These are phyloP conservation scores for Pyricularia sp. DNA, from an alignment of 2,329 filamentous ascomycete species.

Conservation along the genomic window DNA sequence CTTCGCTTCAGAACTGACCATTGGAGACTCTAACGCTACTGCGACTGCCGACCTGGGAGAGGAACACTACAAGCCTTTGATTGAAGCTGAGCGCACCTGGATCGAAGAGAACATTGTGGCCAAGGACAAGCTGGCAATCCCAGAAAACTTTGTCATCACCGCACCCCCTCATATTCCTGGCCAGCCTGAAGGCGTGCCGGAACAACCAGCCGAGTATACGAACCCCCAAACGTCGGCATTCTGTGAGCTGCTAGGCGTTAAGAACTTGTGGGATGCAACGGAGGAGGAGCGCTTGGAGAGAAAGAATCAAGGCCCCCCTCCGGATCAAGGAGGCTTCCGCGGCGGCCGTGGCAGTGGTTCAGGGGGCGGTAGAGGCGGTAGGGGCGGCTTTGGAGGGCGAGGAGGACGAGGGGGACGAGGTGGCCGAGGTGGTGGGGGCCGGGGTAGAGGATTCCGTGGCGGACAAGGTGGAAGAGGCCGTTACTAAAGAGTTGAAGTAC, in stretches of 20 bases:
- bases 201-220: slow-evolving; percentile 71
- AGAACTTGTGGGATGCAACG: slow-evolving; percentile 66
- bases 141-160: slow-evolving; percentile 67
- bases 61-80: slow-evolving; percentile 54
- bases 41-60: slow-evolving; percentile 54
- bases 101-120: slow-evolving; percentile 66
- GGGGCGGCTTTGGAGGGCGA: slow-evolving; percentile 26
- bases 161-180: slow-evolving; percentile 60
- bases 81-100: slow-evolving; percentile 68
- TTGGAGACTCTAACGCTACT: slow-evolving; percentile 43
- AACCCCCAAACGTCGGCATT: slow-evolving; percentile 81
- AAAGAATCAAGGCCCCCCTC: slow-evolving; percentile 46
- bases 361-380: slow-evolving; percentile 21
- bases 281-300: slow-evolving; percentile 59
- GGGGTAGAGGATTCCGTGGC: slow-evolving; percentile 14
- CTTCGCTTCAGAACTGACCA: slow-evolving; percentile 56
- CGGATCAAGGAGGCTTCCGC: slow-evolving; percentile 18
- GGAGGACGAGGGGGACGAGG: slow-evolving; percentile 27
- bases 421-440: slow-evolving; percentile 17
- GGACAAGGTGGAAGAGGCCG: slow-evolving; percentile 9
- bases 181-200: slow-evolving; percentile 39
- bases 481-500: not conserved
- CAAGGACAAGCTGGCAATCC: slow-evolving; percentile 54
- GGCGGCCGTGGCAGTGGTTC: slow-evolving; percentile 19
- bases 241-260: slow-evolving; percentile 67